phyloP scores from a whole-genome alignment of 2,329 filamentous ascomycete species.

The Penicillium sp. region DNA sequence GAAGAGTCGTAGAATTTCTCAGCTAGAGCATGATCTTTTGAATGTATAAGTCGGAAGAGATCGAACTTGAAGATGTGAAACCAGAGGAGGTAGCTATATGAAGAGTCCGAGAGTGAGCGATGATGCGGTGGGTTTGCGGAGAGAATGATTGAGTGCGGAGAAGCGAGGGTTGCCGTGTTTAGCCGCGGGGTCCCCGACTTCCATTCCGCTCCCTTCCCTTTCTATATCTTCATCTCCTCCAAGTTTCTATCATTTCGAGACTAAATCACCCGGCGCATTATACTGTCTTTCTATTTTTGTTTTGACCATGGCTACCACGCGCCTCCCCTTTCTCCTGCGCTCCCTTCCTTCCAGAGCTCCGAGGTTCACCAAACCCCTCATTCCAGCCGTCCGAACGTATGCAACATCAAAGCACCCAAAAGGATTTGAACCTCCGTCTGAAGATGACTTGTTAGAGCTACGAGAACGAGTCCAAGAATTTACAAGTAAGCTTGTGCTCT shows the following conservation, averaged over 20 bases:
- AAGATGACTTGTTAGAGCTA: constrained; percentile 77
- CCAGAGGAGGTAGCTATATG: neutral
- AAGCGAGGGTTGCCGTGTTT: constrained; percentile 52
- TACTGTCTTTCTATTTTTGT: neutral
- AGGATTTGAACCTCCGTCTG: constrained; percentile 68
- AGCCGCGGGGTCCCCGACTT: constrained; percentile 37
- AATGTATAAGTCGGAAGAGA: neutral
- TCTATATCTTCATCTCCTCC: neutral
- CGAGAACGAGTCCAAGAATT: constrained; percentile 89
- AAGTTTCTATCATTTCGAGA: neutral
- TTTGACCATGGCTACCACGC: constrained; percentile 38
- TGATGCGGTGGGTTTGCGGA: constrained; percentile 24
- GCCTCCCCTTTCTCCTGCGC: constrained; percentile 40
- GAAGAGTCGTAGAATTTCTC: constrained; percentile 10
- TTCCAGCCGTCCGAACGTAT: constrained; percentile 47
- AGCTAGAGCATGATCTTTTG: neutral
- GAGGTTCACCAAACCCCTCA: constrained; percentile 32
- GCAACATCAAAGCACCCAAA: constrained; percentile 70
- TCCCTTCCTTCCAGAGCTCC: constrained; percentile 36
- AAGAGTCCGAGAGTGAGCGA: neutral
- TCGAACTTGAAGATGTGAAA: neutral
- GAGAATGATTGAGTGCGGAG: constrained; percentile 31
- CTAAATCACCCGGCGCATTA: neutral
- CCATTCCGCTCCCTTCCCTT: neutral
- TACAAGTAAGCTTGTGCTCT: constrained; percentile 54